Evolutionary conservation across 2,329 filamentous ascomycete genomes (phyloP).

Genomic region (Microcera coccophila): DNA sequence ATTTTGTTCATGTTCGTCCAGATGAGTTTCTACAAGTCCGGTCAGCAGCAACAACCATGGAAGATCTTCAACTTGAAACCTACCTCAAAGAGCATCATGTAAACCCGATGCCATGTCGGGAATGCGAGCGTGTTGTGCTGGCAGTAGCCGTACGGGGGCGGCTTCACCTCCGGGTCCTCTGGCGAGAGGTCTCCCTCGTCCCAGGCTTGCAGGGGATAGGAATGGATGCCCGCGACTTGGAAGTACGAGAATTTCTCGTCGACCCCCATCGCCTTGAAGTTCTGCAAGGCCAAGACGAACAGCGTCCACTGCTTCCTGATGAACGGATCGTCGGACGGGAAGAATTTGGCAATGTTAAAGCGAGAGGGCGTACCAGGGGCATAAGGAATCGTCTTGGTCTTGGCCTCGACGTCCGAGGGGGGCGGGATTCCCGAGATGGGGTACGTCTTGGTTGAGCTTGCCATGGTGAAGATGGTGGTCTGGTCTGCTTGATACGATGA

Average conservation of each 20-base stretch:
- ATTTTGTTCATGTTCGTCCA: slow-evolving; percentile 10
- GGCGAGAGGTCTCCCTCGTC: neutral
- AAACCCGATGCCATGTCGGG: slow-evolving; percentile 63
- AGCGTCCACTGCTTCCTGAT: slow-evolving; percentile 9
- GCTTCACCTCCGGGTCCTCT: neutral
- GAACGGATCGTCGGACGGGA: neutral
- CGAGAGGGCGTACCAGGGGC: slow-evolving; percentile 2
- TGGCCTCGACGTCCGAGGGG: neutral
- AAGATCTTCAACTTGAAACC: slow-evolving; percentile 7
- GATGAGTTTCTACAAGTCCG: neutral
- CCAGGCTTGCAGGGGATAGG: neutral
- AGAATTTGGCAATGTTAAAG: slow-evolving; percentile 2
- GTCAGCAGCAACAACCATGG: neutral
- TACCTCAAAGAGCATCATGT: slow-evolving; percentile 58
- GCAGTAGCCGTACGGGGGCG: slow-evolving; percentile 48
- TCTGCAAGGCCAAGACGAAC: slow-evolving; percentile 5
- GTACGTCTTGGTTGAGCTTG: slow-evolving; percentile 1
- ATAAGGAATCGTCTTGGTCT: slow-evolving; percentile 6
- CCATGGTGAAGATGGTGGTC: neutral
- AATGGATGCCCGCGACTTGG: slow-evolving; percentile 2
- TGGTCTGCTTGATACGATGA: neutral
- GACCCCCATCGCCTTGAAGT: slow-evolving; percentile 6
- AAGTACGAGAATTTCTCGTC: slow-evolving; percentile 12
- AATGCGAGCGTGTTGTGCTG: slow-evolving; percentile 60
- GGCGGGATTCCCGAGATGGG: slow-evolving; percentile 3